Evolutionary conservation across 495 filamentous ascomycete species (phyloP), one percentile per base, ranked within the genome.

Genomic region (Daldinia decipiens): DNA sequence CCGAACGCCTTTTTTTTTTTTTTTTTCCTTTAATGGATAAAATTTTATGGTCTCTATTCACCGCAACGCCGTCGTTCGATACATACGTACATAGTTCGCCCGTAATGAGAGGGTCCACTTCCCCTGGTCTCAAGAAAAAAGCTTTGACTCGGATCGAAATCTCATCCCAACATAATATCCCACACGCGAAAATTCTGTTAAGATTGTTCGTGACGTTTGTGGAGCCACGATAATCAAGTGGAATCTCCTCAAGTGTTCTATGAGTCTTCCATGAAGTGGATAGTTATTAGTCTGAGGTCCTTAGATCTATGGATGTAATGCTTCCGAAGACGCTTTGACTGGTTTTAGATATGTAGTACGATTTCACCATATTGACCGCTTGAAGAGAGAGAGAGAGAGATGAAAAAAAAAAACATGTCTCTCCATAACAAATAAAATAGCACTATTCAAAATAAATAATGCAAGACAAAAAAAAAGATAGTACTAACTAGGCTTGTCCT

Each of bases 161-260:
- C 64, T 68, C n/a, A 34, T 65, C 70, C 59, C 65, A 68, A 36
- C 52, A 24, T 68, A 73, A 73, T 73, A 68, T 73, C 57, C 70
- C 57, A 72, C 45, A 19, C 38, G 32, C 58, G 34, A 65, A 68
- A 67, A 62, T 45, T 62, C 52, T 65, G 29, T 65, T 62, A 56
- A 65, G 61, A 72, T 72, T 68, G 43, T 68, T 59, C 56, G 47
- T 65, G 36, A 64, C 47, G 43, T 68, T 45, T 62, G 65, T 73
- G 70, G 70, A 73, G 65, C 56, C 61, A 68, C 70, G 65, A 73
- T 53, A 65, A 68, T 65, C 29, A 58, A 65, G 61, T 62, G 65
- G 65, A 68, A 65, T 68, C 65, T 68, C 43, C 32, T 56, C 9
- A 36, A 66, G 58, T 47, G 61, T 73, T 73, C 70, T 66, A 73